A percentile compares a stretch with the other conserved stretches of the same genome.
Conservation (phyloP, 78 protist species). For the Dictyostelium intermedium region DNA sequence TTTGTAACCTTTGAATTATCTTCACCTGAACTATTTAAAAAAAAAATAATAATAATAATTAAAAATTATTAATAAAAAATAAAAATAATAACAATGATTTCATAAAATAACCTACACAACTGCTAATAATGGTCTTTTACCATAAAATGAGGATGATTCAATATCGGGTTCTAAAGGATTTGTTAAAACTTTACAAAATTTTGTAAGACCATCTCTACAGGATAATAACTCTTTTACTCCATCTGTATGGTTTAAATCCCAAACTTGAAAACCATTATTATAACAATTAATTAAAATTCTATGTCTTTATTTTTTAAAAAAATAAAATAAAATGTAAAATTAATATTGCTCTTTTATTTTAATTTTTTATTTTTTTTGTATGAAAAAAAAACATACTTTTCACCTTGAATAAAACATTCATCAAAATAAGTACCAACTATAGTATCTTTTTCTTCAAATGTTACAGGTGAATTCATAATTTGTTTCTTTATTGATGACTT, state of each 20-base stretch:
- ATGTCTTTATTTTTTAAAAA: conserved; percentile 8
- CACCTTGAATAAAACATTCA: conserved; percentile 61
- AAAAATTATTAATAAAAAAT: not conserved
- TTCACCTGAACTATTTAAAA: conserved; percentile 12
- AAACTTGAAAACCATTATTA: conserved; percentile 73
- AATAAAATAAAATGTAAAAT: not conserved
- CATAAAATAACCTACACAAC: conserved; percentile 37
- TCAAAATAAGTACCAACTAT: conserved; percentile 71
- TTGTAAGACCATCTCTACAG: conserved; percentile 36
- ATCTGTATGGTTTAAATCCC: conserved; percentile 72
- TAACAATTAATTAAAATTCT: conserved; percentile 62
- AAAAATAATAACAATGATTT: too few relatives aligned
- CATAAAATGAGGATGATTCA: conserved; percentile 44
- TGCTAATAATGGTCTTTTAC: conserved; percentile 75
- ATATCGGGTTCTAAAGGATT: conserved; percentile 32
- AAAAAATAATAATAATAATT: not conserved
- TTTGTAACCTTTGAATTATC: conserved; percentile 25
- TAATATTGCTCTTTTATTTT: not conserved
- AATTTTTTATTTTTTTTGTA: not conserved
- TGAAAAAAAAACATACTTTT: conserved; percentile 6
- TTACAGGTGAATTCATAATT: conserved; percentile 47
- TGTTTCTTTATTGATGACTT: conserved; percentile 65
- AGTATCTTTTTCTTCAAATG: conserved; percentile 60
- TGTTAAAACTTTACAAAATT: conserved; percentile 50
- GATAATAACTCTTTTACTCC: conserved; percentile 62